phyloP scores from a whole-genome alignment of 2,329 filamentous ascomycete species.

The Ceratocystis colombiana region DNA sequence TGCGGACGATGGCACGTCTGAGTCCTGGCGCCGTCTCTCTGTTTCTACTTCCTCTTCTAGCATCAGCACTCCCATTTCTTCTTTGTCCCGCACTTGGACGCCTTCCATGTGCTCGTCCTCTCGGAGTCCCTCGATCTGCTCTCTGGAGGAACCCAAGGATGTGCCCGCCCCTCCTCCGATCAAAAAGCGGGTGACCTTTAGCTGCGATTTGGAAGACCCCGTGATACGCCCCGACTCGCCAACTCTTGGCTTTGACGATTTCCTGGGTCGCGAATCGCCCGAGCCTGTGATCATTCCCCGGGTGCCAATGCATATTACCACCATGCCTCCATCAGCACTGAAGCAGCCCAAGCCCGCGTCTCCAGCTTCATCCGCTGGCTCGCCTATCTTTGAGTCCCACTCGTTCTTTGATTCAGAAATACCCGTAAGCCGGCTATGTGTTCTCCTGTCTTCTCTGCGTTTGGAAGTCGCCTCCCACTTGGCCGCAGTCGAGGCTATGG shows the following conservation, averaged over 20 bases:
- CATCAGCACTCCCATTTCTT: constrained; percentile 40
- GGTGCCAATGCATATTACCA: constrained; percentile 24
- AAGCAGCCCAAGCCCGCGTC: constrained; percentile 24
- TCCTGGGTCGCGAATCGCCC: constrained; percentile 28
- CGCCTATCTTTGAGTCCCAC: constrained; percentile 18
- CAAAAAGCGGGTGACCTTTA: constrained; percentile 37
- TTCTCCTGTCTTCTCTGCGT: constrained; percentile 40
- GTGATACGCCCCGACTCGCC: constrained; percentile 50
- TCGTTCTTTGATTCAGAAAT: constrained; percentile 34
- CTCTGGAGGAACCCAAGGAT: constrained; percentile 31
- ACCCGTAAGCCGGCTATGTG: constrained; percentile 42
- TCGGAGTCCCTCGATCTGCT: constrained; percentile 38
- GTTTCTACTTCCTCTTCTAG: constrained; percentile 32
- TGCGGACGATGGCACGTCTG: constrained; percentile 38
- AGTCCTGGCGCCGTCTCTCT: constrained; percentile 36
- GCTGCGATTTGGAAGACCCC: constrained; percentile 36
- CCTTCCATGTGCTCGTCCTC: constrained; percentile 41
- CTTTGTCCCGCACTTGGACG: constrained; percentile 37
- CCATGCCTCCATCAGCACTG: constrained; percentile 24
- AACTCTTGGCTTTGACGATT: constrained; percentile 47
- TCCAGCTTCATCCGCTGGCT: constrained; percentile 7
- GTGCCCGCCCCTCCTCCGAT: constrained; percentile 21
- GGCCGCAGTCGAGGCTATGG: constrained; percentile 37
- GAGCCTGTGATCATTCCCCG: constrained; percentile 25
- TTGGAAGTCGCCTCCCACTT: constrained; percentile 43